Percentiles rank a stretch among this genome's conserved stretches.
Evolutionary conservation across 2,329 filamentous ascomycete species (phyloP).

Genomic region (Metarhizium robertsii): DNA sequence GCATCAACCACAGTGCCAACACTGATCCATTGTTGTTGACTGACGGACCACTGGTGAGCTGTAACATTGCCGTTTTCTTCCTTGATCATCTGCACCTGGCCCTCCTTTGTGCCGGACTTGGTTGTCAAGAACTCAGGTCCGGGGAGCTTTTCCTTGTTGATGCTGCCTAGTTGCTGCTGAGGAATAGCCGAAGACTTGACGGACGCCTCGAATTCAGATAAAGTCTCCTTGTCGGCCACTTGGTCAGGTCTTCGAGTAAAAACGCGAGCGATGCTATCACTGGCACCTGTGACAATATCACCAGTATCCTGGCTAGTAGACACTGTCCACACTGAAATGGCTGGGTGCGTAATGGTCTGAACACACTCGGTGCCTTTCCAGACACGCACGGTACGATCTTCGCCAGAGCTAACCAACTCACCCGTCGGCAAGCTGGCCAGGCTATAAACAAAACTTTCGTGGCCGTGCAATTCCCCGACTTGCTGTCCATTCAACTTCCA

Average conservation of each 20-base stretch:
- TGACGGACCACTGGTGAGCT: conserved; percentile 77
- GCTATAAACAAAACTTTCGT: conserved; percentile 92
- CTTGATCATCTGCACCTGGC: conserved; percentile 86
- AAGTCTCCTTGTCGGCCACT: conserved; percentile 56
- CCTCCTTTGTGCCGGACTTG: conserved; percentile 87
- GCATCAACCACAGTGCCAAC: conserved; percentile 93
- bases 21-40: conserved; percentile 66
- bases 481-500: conserved; percentile 76
- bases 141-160: conserved; percentile 88
- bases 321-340: conserved; percentile 92
- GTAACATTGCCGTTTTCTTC: conserved; percentile 74
- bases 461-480: conserved; percentile 70
- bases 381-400: conserved; percentile 86
- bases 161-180: conserved; percentile 68
- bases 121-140: conserved; percentile 77
- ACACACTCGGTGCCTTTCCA: conserved; percentile 79
- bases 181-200: conserved; percentile 80
- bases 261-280: conserved; percentile 75
- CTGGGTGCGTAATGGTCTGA: conserved; percentile 94
- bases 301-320: conserved; percentile 74
- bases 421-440: conserved; percentile 69
- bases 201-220: conserved; percentile 70
- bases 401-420: conserved; percentile 82
- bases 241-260: conserved; percentile 68
- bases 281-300: conserved; percentile 89